These are phyloP conservation scores for Alternaria ventricosa DNA, from an alignment of 2,329 filamentous ascomycete genomes.

Conservation along the genomic window DNA sequence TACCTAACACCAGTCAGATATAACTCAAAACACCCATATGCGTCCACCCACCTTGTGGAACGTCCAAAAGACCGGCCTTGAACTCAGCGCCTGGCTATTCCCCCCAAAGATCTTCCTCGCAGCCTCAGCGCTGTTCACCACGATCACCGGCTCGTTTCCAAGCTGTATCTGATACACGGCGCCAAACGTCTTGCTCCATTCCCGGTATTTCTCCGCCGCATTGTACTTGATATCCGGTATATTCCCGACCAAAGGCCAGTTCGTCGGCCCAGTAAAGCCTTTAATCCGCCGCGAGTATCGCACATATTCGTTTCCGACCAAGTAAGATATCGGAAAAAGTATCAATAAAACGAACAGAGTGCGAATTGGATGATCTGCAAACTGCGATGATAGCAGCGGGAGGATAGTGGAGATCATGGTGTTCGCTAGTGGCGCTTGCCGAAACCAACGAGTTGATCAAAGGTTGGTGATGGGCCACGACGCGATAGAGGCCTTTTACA, in stretches of 20 bases:
- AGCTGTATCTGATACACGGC: conserved; percentile 56
- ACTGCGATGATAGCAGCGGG: conserved; percentile 29
- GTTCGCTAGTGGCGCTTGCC: not conserved
- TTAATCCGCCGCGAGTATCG: conserved; percentile 46
- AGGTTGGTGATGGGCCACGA: not conserved
- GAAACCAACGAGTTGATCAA: not conserved
- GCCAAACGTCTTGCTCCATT: conserved; percentile 52
- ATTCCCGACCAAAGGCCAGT: conserved; percentile 52
- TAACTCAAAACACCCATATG: not conserved
- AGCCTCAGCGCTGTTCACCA: conserved; percentile 52
- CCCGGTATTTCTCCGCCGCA: conserved; percentile 52
- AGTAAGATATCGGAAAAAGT: conserved; percentile 42
- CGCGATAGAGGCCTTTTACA: not conserved
- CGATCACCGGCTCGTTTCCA: conserved; percentile 53
- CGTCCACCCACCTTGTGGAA: conserved; percentile 51
- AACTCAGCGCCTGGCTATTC: conserved; percentile 51
- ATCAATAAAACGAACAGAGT: conserved; percentile 30
- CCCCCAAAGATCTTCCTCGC: conserved; percentile 52
- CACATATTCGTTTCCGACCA: conserved; percentile 48
- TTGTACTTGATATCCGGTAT: conserved; percentile 53
- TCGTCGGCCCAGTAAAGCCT: conserved; percentile 48
- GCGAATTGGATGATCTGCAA: conserved; percentile 33
- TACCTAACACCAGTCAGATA: conserved; percentile 51
- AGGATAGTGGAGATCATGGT: conserved; percentile 41
- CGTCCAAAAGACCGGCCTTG: conserved; percentile 54